Evolutionary conservation across 208 protist species (phyloP).

Genomic region (Tetramitus jugosus): DNA sequence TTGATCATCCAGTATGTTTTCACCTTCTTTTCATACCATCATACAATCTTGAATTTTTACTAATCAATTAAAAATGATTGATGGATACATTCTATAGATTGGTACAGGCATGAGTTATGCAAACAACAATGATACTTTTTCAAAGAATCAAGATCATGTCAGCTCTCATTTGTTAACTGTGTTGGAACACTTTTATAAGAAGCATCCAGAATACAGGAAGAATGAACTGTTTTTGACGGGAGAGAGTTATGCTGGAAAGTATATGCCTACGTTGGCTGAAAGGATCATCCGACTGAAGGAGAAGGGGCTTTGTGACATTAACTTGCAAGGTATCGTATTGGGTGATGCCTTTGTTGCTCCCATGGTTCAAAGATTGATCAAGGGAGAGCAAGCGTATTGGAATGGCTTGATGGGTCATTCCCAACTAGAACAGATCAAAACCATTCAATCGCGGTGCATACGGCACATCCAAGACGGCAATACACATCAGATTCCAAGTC

Average conservation of each 20-base stretch:
- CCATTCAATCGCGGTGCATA: neutral
- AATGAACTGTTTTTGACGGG: neutral
- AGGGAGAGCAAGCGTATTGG: constrained; percentile 15
- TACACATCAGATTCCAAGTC: neutral
- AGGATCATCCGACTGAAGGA: constrained; percentile 22
- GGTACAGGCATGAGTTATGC: constrained; percentile 41
- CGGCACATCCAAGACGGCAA: neutral
- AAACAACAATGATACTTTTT: constrained; percentile 27
- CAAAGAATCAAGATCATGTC: constrained; percentile 36
- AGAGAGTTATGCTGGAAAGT: constrained; percentile 16
- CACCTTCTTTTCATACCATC: too few relatives aligned
- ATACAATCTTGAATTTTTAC: too few relatives aligned
- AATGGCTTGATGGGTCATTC: neutral
- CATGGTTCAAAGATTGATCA: neutral
- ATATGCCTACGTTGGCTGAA: constrained; percentile 12
- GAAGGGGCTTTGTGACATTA: too few relatives aligned
- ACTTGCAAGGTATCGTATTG: neutral
- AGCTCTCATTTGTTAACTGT: constrained; percentile 28
- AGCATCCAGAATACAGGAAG: constrained; percentile 28
- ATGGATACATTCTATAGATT: too few relatives aligned
- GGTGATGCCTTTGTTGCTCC: constrained; percentile 3
- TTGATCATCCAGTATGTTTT: constrained; percentile 22
- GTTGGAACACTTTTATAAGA: constrained; percentile 36
- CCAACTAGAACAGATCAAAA: neutral
- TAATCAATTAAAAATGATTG: too few relatives aligned